phyloP scores from a whole-genome alignment of 2,329 filamentous ascomycete species.

The Cercospora zeina region DNA sequence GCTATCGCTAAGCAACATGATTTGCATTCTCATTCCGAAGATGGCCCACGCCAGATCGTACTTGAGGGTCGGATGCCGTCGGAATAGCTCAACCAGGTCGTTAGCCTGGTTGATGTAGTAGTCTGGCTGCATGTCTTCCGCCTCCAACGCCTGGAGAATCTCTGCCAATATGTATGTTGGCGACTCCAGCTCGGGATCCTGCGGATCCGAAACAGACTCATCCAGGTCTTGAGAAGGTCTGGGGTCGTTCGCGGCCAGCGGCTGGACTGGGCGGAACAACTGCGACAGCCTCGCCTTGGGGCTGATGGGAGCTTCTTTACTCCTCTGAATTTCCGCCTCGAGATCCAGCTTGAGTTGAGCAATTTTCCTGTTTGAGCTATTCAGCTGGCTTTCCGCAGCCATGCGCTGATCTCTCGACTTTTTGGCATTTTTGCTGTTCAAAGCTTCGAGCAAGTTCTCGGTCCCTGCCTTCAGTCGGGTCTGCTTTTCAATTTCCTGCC shows the following conservation, averaged over 20 bases:
- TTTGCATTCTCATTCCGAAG: slow-evolving; percentile 89
- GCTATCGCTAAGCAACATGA: slow-evolving; percentile 93
- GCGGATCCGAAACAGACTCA: slow-evolving; percentile 56
- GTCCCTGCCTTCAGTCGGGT: slow-evolving; percentile 97
- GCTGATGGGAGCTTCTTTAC: slow-evolving; percentile 53
- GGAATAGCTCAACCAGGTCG: slow-evolving; percentile 92
- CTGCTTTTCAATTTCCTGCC: slow-evolving; percentile 88
- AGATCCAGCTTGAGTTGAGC: slow-evolving; percentile 60
- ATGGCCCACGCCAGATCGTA: slow-evolving; percentile 96
- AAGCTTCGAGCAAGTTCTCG: slow-evolving; percentile 93
- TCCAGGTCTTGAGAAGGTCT: slow-evolving; percentile 39
- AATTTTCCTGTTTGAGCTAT: slow-evolving; percentile 75
- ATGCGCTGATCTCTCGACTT: slow-evolving; percentile 71
- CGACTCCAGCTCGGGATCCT: slow-evolving; percentile 73
- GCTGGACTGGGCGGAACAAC: slow-evolving; percentile 56
- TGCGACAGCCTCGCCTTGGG: slow-evolving; percentile 55
- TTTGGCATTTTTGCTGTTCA: slow-evolving; percentile 93
- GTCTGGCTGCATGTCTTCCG: slow-evolving; percentile 82
- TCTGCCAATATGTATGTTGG: slow-evolving; percentile 90
- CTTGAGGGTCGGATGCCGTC: slow-evolving; percentile 86
- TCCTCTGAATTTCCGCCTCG: slow-evolving; percentile 60
- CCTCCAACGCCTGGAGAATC: slow-evolving; percentile 83
- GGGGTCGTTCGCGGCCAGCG: slow-evolving; percentile 52
- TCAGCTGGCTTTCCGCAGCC: slow-evolving; percentile 76
- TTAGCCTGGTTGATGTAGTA: slow-evolving; percentile 95